These are phyloP conservation scores for Aureobasidium namibiae DNA, from an alignment of 2,329 filamentous ascomycete genomes.

Conservation along the genomic window DNA sequence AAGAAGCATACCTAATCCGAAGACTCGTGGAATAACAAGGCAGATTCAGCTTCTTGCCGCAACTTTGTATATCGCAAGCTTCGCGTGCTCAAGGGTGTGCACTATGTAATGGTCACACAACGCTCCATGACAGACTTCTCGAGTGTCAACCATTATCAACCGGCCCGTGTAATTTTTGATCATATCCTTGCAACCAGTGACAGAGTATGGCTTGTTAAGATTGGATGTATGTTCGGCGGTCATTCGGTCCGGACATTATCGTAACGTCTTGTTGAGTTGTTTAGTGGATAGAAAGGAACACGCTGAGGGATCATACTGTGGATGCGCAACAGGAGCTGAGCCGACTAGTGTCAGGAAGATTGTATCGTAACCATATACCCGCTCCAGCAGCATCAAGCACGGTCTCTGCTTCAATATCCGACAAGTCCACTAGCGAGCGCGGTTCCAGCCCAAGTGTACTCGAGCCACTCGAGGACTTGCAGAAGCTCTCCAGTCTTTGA, in stretches of 20 bases:
- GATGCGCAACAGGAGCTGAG: neutral
- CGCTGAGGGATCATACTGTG: neutral
- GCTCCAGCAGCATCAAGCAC: neutral
- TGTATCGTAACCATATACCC: neutral
- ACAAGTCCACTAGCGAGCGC: constrained; percentile 23
- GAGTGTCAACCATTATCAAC: neutral
- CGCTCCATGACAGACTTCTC: neutral
- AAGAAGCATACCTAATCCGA: neutral
- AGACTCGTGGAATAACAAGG: neutral
- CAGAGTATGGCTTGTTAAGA: neutral
- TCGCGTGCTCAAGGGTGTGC: too few relatives aligned
- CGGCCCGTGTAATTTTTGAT: too few relatives aligned
- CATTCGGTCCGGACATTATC: neutral
- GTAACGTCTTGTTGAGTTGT: neutral
- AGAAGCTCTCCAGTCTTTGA: constrained; percentile 25
- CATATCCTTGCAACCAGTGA: neutral
- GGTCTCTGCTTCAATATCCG: constrained; percentile 8
- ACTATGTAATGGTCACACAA: too few relatives aligned
- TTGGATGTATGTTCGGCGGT: neutral
- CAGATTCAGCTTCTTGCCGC: neutral
- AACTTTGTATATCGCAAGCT: too few relatives aligned
- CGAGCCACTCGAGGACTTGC: constrained; percentile 25
- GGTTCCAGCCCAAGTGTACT: constrained; percentile 28
- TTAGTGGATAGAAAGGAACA: neutral
- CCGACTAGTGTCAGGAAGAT: neutral